Evolutionary conservation across 208 protist species (phyloP).

Genomic region (Wallacemonas sp.): DNA sequence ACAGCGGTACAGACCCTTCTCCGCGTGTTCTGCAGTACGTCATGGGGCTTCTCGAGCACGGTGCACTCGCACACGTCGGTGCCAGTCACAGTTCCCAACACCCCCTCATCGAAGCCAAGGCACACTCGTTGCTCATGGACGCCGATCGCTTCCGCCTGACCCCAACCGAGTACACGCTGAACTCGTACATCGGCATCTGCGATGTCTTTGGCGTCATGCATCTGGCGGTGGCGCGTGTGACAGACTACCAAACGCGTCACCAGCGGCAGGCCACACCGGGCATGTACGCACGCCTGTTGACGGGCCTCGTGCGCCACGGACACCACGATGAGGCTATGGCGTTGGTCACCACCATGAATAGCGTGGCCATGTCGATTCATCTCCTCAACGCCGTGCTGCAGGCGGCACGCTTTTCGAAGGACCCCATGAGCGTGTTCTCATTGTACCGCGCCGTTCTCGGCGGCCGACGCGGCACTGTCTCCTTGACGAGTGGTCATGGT

Average conservation of each 20-base stretch:
- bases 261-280: slow-evolving; percentile 57
- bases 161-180: slow-evolving; percentile 73
- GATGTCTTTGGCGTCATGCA: slow-evolving; percentile 65
- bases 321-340: slow-evolving; percentile 60
- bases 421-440: slow-evolving; percentile 64
- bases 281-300: slow-evolving; percentile 62
- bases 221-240: slow-evolving; percentile 68
- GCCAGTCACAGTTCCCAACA: background rate
- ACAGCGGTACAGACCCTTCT: slow-evolving; percentile 81
- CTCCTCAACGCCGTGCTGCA: slow-evolving; percentile 76
- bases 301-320: slow-evolving; percentile 59
- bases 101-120: slow-evolving; percentile 56
- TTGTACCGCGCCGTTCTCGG: slow-evolving; percentile 56
- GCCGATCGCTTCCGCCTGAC: slow-evolving; percentile 67
- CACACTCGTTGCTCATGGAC: slow-evolving; percentile 82
- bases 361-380: slow-evolving; percentile 45
- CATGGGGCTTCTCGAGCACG: slow-evolving; percentile 73
- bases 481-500: slow-evolving; percentile 22
- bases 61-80: slow-evolving; percentile 22
- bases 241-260: slow-evolving; percentile 72
- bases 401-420: slow-evolving; percentile 48
- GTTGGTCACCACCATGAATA: slow-evolving; percentile 64
- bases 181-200: slow-evolving; percentile 74
- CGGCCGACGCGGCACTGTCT: background rate
- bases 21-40: slow-evolving; percentile 64